A percentile compares a stretch with the other conserved stretches of the same genome.
phyloP scores from a whole-genome alignment of 2,329 filamentous ascomycete species.

The Pseudogymnoascus sp. region DNA sequence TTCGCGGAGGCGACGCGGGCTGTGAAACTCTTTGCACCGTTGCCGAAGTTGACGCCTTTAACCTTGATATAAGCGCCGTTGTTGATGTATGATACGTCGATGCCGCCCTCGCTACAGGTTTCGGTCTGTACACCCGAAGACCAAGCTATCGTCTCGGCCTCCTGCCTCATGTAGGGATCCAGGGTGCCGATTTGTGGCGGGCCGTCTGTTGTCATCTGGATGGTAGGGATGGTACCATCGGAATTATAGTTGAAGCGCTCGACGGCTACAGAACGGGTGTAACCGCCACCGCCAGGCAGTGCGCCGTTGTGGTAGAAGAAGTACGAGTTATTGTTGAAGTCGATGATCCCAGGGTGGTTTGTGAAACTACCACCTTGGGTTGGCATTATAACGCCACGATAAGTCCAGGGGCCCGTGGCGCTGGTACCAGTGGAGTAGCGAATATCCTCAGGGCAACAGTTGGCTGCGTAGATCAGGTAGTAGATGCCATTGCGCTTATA shows the following conservation, averaged over 20 bases:
- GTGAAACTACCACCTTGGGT: background rate
- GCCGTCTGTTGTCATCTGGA: background rate
- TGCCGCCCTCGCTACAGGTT: background rate
- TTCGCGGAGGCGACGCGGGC: background rate
- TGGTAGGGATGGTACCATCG: background rate
- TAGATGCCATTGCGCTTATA: conserved; percentile 27
- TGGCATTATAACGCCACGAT: conserved; percentile 27
- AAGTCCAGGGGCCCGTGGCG: conserved; percentile 28
- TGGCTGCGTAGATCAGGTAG: conserved; percentile 28
- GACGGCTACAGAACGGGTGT: background rate
- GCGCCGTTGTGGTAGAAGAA: background rate
- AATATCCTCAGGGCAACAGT: conserved; percentile 28
- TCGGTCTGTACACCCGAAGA: background rate
- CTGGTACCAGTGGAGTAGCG: conserved; percentile 25
- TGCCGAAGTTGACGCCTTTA: background rate
- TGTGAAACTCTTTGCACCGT: background rate
- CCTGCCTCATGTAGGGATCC: background rate
- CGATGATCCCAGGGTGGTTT: background rate
- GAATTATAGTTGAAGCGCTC: background rate
- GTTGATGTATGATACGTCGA: background rate
- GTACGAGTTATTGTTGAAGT: background rate
- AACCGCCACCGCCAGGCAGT: background rate
- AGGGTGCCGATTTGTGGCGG: background rate
- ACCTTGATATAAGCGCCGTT: background rate
- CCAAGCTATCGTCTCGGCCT: background rate